Evolutionary conservation across 192 early-diverging fungal genomes (phyloP), one percentile per base, ranked within the genome.

Genomic region (Podila epicladia): DNA sequence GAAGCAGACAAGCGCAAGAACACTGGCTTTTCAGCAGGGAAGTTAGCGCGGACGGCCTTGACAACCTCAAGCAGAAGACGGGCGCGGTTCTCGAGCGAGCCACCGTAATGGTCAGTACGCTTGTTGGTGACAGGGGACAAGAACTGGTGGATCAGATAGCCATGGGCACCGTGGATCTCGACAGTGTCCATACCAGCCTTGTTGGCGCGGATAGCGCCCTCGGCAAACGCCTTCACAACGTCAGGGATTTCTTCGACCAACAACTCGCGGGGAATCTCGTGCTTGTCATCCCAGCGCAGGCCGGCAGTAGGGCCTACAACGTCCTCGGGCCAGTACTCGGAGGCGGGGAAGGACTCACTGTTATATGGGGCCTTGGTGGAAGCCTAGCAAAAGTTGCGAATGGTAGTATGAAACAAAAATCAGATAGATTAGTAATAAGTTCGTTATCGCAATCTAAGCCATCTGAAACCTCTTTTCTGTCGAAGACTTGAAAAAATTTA

Each of bases 71-170:
- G 38, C 41, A 75, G 32, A 32, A 84, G 41, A 22, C 67, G 77
- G 61, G 61, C 84, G 57, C 97, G 90, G 86, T 98, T 98, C 69
- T 97, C 94, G 33, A 97, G 90, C 6, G 91, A 92, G 0, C 98
- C 97, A 35, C 97, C 98, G 72, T 97, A 99, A 58, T 92, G 64
- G 72, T 99, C 98, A 0, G 95, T 96, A 58, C 98, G 90, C 26
- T 89, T 61, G 82, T 99, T 98, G 62, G 91, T 85, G 50, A 95
- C 72, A 8, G 94, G 92, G n/a, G 92, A 94, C n/a, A 97, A 71
- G 73, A 98, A 98, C 72, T 91, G 82, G 82, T 92, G 85, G 58
- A 95, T 71, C 65, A 98, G 82, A 75, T 97, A 98, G 13, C 98
- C 97, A 79, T 99, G 96, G 2, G 97, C 96, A 35, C 83, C 89